These are phyloP conservation scores for Trametes coccinea DNA, from an alignment of 768 basidiomycete genomes.

Conservation along the genomic window DNA sequence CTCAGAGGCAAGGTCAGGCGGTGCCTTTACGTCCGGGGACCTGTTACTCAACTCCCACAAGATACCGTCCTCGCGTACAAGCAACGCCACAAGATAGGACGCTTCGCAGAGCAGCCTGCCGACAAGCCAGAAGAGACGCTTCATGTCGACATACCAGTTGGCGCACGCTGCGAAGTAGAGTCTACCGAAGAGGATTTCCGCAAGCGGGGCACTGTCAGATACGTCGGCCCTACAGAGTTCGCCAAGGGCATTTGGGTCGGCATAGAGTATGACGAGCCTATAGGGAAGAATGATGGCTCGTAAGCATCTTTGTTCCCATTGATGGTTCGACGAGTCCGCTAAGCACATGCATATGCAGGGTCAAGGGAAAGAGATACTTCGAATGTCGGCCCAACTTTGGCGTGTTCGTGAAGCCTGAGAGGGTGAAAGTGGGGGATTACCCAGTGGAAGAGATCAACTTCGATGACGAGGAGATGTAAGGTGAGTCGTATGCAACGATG, in stretches of 20 bases:
- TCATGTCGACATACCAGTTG: conserved; percentile 55
- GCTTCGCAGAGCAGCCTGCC: conserved; percentile 64
- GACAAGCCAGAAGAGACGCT: conserved; percentile 35
- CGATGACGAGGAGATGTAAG: conserved; percentile 76
- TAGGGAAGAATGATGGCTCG: conserved; percentile 96
- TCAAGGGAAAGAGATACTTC: conserved; percentile 87
- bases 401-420: conserved; percentile 84
- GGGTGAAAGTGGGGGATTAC: conserved; percentile 81
- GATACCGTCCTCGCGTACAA: conserved; percentile 92
- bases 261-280: conserved; percentile 92
- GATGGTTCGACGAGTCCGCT: background rate
- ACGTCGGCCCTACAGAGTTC: conserved; percentile 80
- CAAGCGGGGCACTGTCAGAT: conserved; percentile 85
- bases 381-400: conserved; percentile 75
- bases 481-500: background rate
- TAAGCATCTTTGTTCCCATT: conserved; percentile 44
- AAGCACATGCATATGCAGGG: conserved; percentile 44
- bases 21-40: too few species aligned
- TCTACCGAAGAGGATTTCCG: conserved; percentile 64
- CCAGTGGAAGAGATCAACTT: conserved; percentile 79
- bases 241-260: conserved; percentile 84
- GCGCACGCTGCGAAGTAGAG: conserved; percentile 83
- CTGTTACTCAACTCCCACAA: conserved; percentile 32
- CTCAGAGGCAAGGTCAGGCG: conserved; percentile 65
- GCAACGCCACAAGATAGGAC: conserved; percentile 81